Conservation (phyloP, 306 rosid genomes). For the Rosa rugosa region DNA sequence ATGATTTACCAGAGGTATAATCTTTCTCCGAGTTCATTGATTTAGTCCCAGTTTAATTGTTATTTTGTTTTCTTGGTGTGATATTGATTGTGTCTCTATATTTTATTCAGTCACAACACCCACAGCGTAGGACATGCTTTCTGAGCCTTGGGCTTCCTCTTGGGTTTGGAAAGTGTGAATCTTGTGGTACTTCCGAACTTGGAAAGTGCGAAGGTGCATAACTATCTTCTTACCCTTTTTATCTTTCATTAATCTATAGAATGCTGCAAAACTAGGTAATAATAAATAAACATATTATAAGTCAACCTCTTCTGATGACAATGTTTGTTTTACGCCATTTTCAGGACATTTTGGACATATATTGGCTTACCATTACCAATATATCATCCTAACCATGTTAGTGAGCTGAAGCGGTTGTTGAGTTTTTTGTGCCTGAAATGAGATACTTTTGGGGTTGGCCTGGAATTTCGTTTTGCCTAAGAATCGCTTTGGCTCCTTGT, state of each 20-base stretch:
- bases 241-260: no score
- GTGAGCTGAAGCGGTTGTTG: constrained; percentile 66
- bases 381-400: constrained; percentile 81
- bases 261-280: neutral
- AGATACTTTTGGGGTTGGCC: no score
- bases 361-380: constrained; percentile 81
- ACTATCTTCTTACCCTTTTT: constrained; percentile 5
- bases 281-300: neutral
- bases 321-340: constrained; percentile 25
- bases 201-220: constrained; percentile 85
- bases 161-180: constrained; percentile 31
- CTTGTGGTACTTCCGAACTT: constrained; percentile 84
- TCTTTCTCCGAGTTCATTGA: no score
- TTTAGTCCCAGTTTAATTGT: no score
- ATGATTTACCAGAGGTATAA: no score
- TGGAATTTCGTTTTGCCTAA: no score
- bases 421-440: constrained; percentile 74
- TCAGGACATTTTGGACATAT: constrained; percentile 89
- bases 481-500: no score
- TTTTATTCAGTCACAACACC: no score
- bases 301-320: neutral
- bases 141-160: no score
- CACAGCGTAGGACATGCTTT: no score
- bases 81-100: no score
- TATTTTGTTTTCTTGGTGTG: no score